Percentiles rank a stretch among this genome's conserved stretches.
Conservation (phyloP, 768 basidiomycete species). For the Paxillus rubicundulus region DNA sequence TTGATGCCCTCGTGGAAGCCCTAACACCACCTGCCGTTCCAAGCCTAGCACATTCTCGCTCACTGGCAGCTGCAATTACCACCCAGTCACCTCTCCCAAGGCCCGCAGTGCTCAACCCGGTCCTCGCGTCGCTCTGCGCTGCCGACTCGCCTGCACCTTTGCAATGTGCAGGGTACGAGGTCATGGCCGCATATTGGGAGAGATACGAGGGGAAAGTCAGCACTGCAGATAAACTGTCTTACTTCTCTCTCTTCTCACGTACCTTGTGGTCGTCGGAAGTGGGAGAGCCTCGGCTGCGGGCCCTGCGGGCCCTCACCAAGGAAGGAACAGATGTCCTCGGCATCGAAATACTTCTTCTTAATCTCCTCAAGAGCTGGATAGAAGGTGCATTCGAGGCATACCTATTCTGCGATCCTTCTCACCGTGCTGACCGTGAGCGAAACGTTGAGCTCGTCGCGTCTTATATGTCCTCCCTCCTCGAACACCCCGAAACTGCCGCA, state of each 20-base stretch:
- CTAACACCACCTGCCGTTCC: constrained; percentile 59
- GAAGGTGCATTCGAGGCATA: constrained; percentile 59
- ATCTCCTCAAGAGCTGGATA: constrained; percentile 63
- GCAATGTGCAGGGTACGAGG: constrained; percentile 69
- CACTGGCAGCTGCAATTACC: constrained; percentile 51
- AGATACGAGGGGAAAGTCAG: constrained; percentile 47
- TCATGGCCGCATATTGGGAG: constrained; percentile 68
- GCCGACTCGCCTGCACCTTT: constrained; percentile 50
- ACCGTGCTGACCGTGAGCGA: constrained; percentile 59
- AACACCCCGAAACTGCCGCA: constrained; percentile 51
- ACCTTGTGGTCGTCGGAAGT: constrained; percentile 61
- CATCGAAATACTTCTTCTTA: constrained; percentile 56
- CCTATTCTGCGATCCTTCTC: constrained; percentile 33
- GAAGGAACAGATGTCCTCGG: constrained; percentile 61
- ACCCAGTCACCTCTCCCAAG: constrained; percentile 56
- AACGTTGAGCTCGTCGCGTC: constrained; percentile 59
- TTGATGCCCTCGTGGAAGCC: constrained; percentile 48
- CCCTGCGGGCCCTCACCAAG: constrained; percentile 61
- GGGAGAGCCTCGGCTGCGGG: constrained; percentile 70
- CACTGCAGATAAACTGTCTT: constrained; percentile 59
- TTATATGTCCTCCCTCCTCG: constrained; percentile 53
- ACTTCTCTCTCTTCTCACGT: constrained; percentile 60
- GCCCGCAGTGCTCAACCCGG: constrained; percentile 50
- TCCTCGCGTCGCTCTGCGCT: constrained; percentile 60
- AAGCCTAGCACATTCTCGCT: constrained; percentile 59